Conservation (phyloP, 495 filamentous ascomycete genomes). For the Mytilinidion resinicola region DNA sequence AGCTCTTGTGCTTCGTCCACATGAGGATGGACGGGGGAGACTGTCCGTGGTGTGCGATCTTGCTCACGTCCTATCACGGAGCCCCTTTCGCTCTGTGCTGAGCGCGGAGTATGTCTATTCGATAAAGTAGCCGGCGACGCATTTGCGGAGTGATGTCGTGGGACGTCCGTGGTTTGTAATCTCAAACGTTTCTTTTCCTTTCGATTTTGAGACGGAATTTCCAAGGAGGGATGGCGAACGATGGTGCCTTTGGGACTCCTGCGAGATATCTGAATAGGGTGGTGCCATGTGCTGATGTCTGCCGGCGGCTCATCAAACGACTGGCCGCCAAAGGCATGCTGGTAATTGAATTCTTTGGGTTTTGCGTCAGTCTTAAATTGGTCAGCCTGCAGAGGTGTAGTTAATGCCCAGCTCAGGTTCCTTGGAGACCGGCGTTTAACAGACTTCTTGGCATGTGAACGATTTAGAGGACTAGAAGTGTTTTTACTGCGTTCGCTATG, state of each 20-base stretch:
- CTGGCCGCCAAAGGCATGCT: not conserved
- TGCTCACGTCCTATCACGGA: not conserved
- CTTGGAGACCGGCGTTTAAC: constrained; percentile 12
- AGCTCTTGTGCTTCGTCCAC: constrained; percentile 19
- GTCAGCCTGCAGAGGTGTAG: too few relatives aligned
- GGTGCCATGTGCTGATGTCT: constrained; percentile 12
- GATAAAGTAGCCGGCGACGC: not conserved
- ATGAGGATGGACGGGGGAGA: constrained; percentile 16
- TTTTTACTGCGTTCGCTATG: not conserved
- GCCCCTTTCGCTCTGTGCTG: not conserved
- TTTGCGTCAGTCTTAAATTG: too few relatives aligned
- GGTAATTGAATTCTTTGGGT: too few relatives aligned
- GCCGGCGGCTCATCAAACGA: constrained; percentile 4
- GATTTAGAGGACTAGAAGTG: constrained; percentile 1
- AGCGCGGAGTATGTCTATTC: not conserved
- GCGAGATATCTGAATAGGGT: not conserved
- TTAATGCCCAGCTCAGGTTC: not conserved
- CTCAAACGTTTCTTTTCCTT: constrained; percentile 11
- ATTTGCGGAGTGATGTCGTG: not conserved
- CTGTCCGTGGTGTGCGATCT: not conserved
- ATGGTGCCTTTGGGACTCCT: not conserved
- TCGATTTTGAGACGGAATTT: not conserved
- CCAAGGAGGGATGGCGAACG: constrained; percentile 1
- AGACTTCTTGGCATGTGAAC: constrained; percentile 22
- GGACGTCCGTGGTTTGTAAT: constrained; percentile 2